Conservation (phyloP, 1,284 basidiomycete species). For the Microbotryomycetes sp. region DNA sequence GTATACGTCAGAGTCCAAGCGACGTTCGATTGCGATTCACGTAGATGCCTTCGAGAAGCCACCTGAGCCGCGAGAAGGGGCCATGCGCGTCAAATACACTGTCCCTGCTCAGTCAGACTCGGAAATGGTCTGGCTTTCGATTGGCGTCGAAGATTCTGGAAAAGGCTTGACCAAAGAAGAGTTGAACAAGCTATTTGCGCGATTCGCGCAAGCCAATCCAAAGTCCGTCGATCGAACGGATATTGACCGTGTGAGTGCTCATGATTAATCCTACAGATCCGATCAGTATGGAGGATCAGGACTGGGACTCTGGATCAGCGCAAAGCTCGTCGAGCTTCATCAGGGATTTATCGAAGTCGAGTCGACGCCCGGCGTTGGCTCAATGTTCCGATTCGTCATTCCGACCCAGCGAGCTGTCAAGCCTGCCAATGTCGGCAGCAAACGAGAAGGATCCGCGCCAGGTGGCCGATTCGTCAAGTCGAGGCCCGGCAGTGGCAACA, state of each 20-base stretch:
- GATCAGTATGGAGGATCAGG: background rate
- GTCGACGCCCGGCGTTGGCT: constrained; percentile 19
- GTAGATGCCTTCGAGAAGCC: constrained; percentile 5
- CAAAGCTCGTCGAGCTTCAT: constrained; percentile 31
- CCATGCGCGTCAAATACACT: constrained; percentile 12
- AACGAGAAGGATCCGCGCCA: too few species aligned
- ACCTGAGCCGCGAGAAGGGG: background rate
- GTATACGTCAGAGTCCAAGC: constrained; percentile 15
- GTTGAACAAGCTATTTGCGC: constrained; percentile 22
- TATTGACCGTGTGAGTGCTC: too few species aligned
- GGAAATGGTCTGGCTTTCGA: constrained; percentile 14
- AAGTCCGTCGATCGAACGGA: constrained; percentile 21
- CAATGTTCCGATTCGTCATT: constrained; percentile 25
- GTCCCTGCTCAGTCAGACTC: background rate
- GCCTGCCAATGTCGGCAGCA: background rate
- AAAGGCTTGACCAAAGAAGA: constrained; percentile 29
- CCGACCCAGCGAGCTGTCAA: constrained; percentile 7
- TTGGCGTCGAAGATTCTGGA: constrained; percentile 27
- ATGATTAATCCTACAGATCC: background rate
- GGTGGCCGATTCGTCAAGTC: too few species aligned
- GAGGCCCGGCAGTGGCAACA: too few species aligned
- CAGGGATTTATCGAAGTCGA: constrained; percentile 29
- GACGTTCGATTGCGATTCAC: constrained; percentile 8
- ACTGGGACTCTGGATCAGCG: constrained; percentile 31
- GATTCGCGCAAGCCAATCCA: constrained; percentile 32